Conservation (phyloP, 148 eudicot species). For the Chenopodium quinoa region DNA sequence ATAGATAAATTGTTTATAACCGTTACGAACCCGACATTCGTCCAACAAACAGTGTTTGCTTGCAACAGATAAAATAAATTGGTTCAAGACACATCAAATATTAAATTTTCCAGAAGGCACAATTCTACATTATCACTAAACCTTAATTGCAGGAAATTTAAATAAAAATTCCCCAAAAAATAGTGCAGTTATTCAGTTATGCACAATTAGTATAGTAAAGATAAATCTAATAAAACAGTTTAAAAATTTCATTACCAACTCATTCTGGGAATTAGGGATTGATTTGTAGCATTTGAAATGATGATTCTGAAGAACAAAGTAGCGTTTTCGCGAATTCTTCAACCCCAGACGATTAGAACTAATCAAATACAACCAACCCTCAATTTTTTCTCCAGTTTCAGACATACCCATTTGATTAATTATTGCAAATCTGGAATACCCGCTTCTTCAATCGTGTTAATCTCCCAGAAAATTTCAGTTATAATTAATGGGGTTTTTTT, state of each 20-base stretch:
- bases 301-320: conserved; percentile 64
- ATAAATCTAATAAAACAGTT: neutral
- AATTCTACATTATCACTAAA: neutral
- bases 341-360: conserved; percentile 62
- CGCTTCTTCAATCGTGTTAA: neutral
- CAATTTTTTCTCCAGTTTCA: conserved; percentile 47
- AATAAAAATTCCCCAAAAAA: neutral
- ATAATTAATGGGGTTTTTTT: neutral
- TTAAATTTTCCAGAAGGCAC: neutral
- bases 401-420: conserved; percentile 35
- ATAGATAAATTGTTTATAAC: too few species aligned
- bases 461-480: neutral
- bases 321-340: conserved; percentile 53
- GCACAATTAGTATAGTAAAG: too few species aligned
- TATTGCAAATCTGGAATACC: conserved; percentile 2
- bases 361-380: conserved; percentile 64
- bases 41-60: neutral
- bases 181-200: neutral
- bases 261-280: conserved; percentile 35
- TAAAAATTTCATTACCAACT: neutral
- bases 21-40: too few species aligned
- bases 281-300: conserved; percentile 58
- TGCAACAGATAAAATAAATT: neutral
- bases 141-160: neutral
- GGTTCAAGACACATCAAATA: neutral